These are phyloP conservation scores for Botryosphaeria dothidea DNA, from an alignment of 2,329 filamentous ascomycete genomes.

Conservation along the genomic window DNA sequence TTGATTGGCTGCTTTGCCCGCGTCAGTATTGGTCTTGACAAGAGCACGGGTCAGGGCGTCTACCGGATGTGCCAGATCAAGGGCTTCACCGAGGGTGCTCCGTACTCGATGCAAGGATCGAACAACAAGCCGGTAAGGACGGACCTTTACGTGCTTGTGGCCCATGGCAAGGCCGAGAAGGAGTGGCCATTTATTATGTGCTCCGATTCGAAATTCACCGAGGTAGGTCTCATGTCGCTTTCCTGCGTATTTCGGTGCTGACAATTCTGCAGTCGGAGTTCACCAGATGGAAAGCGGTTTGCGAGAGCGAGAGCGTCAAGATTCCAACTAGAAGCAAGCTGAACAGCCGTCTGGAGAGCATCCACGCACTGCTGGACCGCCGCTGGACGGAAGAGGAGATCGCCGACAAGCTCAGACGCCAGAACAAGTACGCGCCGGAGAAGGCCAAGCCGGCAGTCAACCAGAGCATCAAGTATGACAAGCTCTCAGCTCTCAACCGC, in stretches of 20 bases:
- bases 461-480: slow-evolving; percentile 65
- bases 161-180: slow-evolving; percentile 79
- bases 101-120: slow-evolving; percentile 76
- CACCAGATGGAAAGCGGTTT: slow-evolving; percentile 76
- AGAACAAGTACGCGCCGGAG: slow-evolving; percentile 57
- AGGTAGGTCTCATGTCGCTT: slow-evolving; percentile 53
- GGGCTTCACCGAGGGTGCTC: slow-evolving; percentile 75
- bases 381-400: slow-evolving; percentile 83
- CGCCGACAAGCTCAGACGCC: slow-evolving; percentile 72
- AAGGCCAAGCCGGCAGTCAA: slow-evolving; percentile 63
- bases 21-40: slow-evolving; percentile 78
- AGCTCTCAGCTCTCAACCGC: slow-evolving; percentile 78
- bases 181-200: slow-evolving; percentile 90
- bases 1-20: slow-evolving; percentile 84
- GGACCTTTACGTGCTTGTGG: slow-evolving; percentile 78
- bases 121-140: slow-evolving; percentile 79
- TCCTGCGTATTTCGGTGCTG: slow-evolving; percentile 1
- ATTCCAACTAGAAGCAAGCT: slow-evolving; percentile 73
- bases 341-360: slow-evolving; percentile 72
- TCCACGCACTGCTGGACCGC: slow-evolving; percentile 77
- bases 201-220: slow-evolving; percentile 82
- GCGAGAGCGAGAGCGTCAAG: slow-evolving; percentile 63
- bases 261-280: slow-evolving; percentile 64
- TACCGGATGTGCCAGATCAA: slow-evolving; percentile 92
- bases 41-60: slow-evolving; percentile 68